These are phyloP conservation scores for Chlorella vulgaris DNA, from an alignment of 139 green algal genomes.

Conservation along the genomic window DNA sequence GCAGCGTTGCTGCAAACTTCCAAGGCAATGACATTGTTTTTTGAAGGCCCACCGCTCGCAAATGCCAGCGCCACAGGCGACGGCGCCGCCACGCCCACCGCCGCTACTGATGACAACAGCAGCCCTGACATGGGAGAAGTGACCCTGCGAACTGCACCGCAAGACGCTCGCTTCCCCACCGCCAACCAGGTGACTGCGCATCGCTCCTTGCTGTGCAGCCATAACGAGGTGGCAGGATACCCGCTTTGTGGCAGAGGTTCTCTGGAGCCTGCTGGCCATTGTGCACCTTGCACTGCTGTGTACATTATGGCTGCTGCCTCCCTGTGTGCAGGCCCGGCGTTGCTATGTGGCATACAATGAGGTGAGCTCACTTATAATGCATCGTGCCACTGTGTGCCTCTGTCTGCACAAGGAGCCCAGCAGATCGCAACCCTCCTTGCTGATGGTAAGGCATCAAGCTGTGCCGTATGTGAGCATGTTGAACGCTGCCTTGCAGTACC, in stretches of 20 bases:
- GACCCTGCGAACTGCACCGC: slow-evolving; percentile 22
- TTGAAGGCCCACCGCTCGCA: too few relatives aligned
- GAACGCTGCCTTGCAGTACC: not conserved
- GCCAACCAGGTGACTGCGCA: slow-evolving; percentile 1
- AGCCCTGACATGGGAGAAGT: not conserved
- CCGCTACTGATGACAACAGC: not conserved
- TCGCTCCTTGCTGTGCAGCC: not conserved
- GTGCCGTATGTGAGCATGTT: not conserved
- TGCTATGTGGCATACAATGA: slow-evolving; percentile 30
- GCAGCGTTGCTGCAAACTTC: too few relatives aligned
- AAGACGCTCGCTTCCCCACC: slow-evolving; percentile 25
- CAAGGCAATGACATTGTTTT: too few relatives aligned
- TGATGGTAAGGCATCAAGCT: not conserved
- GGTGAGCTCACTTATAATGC: too few relatives aligned
- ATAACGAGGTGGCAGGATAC: not conserved
- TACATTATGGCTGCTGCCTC: not conserved
- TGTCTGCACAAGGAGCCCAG: too few relatives aligned
- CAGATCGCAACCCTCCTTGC: too few relatives aligned
- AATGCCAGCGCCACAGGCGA: not conserved
- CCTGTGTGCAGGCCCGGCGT: slow-evolving; percentile 8
- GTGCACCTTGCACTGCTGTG: not conserved
- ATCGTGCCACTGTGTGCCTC: too few relatives aligned
- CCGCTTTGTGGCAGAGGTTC: too few relatives aligned
- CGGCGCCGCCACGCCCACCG: not conserved
- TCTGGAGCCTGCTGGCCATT: not conserved